Evolutionary conservation across 495 filamentous ascomycete genomes (phyloP), one percentile per base, ranked within the genome.

Genomic region (Trichoderma parareesei): DNA sequence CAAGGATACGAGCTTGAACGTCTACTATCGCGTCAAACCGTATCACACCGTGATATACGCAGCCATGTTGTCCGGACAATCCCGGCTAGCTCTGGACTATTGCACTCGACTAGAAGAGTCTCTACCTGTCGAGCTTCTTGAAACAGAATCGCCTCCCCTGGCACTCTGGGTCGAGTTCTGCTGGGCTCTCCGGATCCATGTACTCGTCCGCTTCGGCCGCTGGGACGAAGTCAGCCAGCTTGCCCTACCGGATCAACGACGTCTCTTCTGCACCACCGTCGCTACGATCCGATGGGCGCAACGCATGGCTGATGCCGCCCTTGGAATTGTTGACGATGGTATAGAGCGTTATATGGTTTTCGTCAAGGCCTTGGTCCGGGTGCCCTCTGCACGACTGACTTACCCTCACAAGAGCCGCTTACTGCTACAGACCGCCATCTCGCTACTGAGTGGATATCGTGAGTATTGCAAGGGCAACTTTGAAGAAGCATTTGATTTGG

Each of bases 141-240:
- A 82, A 2, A 73, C 87, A 18, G 68, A 82, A 66, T 86, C 84
- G 0, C 87, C 88, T 5, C 87, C 87, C 0, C 85, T 90, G 83
- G 87, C 87, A 0, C 84, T 89, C 68, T 90, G 87, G 87, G 70
- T 90, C 2, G 88, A 90, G 67, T 81, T 79, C 0, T 90, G 88
- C 65, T 65, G 85, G 7, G 78, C 80, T 0, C 82, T 87, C 73
- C 79, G 82, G 8, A 76, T 87, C 13, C 88, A 90, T 68, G 83
- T 82, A 0, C 70, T 88, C 2, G 77, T 90, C 63, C 83, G 88
- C 8, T 90, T 90, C 65, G 88, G 88, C 5, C 74, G 71, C 1
- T 89, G 87, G 87, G 69, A 85, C 3, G 85, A 87, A 1, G 76
- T 89, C 38, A 67, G 85, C 38, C 65, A 70, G 6, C 69, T 87